Evolutionary conservation across 352 stramenopile genomes (phyloP).

Genomic region (Nannochloropsis limnetica): DNA sequence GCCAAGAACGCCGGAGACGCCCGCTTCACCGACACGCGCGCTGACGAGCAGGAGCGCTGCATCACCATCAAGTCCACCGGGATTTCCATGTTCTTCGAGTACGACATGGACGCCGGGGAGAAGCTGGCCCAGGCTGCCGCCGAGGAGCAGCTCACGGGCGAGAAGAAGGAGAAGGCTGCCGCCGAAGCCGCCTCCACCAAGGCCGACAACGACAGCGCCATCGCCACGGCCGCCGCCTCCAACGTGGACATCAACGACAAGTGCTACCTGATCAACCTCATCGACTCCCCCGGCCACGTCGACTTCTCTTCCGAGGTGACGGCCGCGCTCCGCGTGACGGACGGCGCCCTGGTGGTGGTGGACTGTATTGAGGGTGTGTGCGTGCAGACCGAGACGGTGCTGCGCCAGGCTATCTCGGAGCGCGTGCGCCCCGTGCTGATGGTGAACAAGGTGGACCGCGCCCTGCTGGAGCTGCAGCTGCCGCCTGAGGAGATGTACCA

Average conservation of each 20-base stretch:
- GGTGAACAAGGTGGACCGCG: constrained; percentile 99
- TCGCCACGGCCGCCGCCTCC: constrained; percentile 50
- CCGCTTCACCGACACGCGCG: constrained; percentile 97
- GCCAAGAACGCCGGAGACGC: constrained; percentile 94
- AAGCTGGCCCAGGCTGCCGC: constrained; percentile 60
- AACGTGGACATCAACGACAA: constrained; percentile 87
- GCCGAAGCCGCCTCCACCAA: constrained; percentile 15
- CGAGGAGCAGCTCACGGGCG: constrained; percentile 33
- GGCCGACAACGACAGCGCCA: constrained; percentile 51
- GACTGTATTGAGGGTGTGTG: constrained; percentile 99
- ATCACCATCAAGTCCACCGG: constrained; percentile 99
- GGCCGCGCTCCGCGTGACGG: constrained; percentile 94
- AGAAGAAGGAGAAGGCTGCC: constrained; percentile 39
- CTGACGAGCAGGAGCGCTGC: constrained; percentile 98
- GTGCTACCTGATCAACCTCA: constrained; percentile 99
- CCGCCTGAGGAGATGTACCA: constrained; percentile 98
- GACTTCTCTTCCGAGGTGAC: constrained; percentile 99
- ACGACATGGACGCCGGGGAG: constrained; percentile 89
- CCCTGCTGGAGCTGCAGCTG: constrained; percentile 94
- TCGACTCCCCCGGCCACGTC: constrained; percentile 99
- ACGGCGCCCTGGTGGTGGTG: constrained; percentile 97
- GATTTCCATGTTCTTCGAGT: constrained; percentile 99
- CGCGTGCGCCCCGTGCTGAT: constrained; percentile 96
- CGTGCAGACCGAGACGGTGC: constrained; percentile 98
- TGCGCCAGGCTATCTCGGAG: constrained; percentile 94